These are phyloP conservation scores for Annulohypoxylon maeteangense DNA, from an alignment of 495 filamentous ascomycete genomes.

Conservation along the genomic window DNA sequence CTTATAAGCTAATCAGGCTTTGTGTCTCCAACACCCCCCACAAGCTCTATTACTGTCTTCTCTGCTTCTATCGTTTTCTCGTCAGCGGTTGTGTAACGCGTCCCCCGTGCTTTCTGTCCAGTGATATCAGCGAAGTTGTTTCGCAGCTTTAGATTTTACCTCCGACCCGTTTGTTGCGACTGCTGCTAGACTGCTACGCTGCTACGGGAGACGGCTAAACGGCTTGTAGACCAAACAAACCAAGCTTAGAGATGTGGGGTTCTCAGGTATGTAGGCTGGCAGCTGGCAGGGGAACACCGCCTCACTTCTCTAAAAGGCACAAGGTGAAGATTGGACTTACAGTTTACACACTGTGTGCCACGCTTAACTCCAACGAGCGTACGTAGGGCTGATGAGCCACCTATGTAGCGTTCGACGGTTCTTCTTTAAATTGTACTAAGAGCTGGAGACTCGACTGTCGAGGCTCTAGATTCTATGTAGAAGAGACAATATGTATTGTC, in stretches of 20 bases:
- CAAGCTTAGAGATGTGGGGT: not conserved
- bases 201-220: not conserved
- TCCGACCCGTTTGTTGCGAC: slow-evolving; percentile 20
- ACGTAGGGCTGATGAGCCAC: slow-evolving; percentile 34
- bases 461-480: not conserved
- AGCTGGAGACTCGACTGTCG: not conserved
- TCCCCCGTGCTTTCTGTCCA: not conserved
- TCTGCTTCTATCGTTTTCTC: slow-evolving; percentile 2
- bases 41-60: slow-evolving; percentile 11
- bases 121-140: slow-evolving; percentile 20
- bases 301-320: slow-evolving; percentile 28
- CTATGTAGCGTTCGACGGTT: slow-evolving; percentile 8
- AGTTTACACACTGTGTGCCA: slow-evolving; percentile 34
- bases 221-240: too few relatives aligned
- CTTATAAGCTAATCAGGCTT: not conserved
- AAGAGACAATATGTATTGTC: not conserved
- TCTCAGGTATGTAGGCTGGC: not conserved
- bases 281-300: slow-evolving; percentile 22
- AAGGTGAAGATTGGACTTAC: slow-evolving; percentile 3
- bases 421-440: not conserved
- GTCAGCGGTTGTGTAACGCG: slow-evolving; percentile 22
- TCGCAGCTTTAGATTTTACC: slow-evolving; percentile 9
- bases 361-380: not conserved
- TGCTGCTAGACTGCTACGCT: not conserved
- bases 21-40: slow-evolving; percentile 7